phyloP scores from a whole-genome alignment of 2,329 filamentous ascomycete species.

The Blumeria graminis region DNA sequence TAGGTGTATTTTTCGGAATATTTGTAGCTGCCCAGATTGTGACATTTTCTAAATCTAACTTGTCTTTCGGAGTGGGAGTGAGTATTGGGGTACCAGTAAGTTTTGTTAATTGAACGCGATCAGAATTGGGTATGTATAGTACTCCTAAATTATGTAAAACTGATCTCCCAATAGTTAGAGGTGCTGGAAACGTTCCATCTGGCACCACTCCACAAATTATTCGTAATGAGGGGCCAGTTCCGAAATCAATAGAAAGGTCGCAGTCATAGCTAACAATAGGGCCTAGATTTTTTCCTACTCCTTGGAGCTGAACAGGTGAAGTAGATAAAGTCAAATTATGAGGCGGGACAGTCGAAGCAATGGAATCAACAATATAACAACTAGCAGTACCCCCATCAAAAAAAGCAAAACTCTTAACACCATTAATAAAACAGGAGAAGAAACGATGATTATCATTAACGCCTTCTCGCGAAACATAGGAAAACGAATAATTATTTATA shows the following conservation, averaged over 20 bases:
- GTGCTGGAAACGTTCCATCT: constrained; percentile 1
- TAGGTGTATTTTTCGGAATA: neutral
- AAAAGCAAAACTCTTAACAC: neutral
- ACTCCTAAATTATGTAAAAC: neutral
- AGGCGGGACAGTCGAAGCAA: neutral
- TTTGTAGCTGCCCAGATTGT: neutral
- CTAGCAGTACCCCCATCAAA: neutral
- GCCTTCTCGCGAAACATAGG: neutral
- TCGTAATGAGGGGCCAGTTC: neutral
- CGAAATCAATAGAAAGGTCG: neutral
- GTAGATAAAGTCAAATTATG: neutral
- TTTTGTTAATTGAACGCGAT: neutral
- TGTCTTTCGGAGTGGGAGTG: neutral
- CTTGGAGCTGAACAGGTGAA: neutral
- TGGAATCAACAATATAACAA: neutral
- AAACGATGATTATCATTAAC: neutral
- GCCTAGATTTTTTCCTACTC: neutral
- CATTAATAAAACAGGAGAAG: neutral
- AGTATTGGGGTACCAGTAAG: neutral
- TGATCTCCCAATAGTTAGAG: constrained; percentile 1
- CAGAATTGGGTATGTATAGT: neutral
- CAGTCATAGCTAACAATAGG: neutral
- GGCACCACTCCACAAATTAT: constrained; percentile 1
- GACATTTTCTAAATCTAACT: neutral
- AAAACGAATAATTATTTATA: neutral